Conservation (phyloP, 495 filamentous ascomycete species). For the Penicillium taxi region DNA sequence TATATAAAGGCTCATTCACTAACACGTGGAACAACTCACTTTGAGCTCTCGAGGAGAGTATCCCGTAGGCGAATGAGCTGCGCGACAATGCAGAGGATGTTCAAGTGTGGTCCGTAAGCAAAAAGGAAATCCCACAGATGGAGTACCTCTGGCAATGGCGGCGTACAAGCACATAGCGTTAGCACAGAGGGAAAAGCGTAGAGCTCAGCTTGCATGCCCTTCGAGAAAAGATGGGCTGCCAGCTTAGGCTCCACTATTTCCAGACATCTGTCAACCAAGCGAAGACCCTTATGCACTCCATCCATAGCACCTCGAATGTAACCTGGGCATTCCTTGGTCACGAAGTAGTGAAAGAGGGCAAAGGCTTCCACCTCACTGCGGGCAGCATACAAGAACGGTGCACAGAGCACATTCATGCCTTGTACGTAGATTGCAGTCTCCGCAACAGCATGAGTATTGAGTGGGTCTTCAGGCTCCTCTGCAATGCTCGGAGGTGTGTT, state of each 20-base stretch:
- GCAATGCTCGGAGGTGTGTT: conserved; percentile 38
- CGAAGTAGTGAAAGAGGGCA: conserved; percentile 78
- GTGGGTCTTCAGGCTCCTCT: conserved; percentile 29
- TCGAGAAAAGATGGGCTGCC: conserved; percentile 69
- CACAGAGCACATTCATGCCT: conserved; percentile 99
- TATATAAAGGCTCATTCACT: conserved; percentile 5
- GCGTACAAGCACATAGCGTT: conserved; percentile 91
- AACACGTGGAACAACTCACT: conserved; percentile 44
- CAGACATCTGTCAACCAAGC: conserved; percentile 82
- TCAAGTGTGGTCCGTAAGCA: conserved; percentile 88
- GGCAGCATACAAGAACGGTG: conserved; percentile 92
- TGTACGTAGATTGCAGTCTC: conserved; percentile 87
- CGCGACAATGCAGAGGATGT: conserved; percentile 95
- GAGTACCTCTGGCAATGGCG: conserved; percentile 90
- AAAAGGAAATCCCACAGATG: conserved; percentile 98
- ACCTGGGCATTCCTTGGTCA: conserved; percentile 82
- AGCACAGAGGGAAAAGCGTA: conserved; percentile 97
- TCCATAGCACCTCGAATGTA: conserved; percentile 97
- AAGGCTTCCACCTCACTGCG: conserved; percentile 93
- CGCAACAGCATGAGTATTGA: conserved; percentile 22
- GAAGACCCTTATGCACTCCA: conserved; percentile 86
- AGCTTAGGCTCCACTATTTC: conserved; percentile 87
- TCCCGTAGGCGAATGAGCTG: conserved; percentile 85
- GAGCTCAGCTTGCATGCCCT: conserved; percentile 82
- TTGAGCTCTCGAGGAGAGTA: conserved; percentile 68